A percentile compares a stretch with the other conserved stretches of the same genome.
These are phyloP conservation scores for Jasminum sambac DNA, from an alignment of 257 asterid species.

Conservation along the genomic window DNA sequence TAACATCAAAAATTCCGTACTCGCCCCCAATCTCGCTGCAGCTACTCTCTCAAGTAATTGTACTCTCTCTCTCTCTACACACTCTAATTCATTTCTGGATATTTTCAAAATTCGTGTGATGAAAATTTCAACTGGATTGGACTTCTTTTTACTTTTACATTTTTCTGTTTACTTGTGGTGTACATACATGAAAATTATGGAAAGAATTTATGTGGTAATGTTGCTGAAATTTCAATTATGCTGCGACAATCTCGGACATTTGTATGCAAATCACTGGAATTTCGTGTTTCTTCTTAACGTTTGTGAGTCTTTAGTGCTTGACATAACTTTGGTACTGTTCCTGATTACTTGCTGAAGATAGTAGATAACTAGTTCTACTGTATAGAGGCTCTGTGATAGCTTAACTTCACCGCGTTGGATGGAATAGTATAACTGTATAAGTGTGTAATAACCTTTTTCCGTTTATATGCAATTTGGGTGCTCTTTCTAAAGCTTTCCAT, in stretches of 20 bases:
- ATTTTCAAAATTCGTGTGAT: constrained; percentile 1
- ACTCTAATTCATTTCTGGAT: neutral
- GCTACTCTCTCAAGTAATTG: constrained; percentile 9
- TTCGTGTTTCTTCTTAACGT: neutral
- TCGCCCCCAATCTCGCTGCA: constrained; percentile 39
- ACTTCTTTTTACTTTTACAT: neutral
- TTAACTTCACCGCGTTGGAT: no score
- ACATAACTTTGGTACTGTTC: neutral
- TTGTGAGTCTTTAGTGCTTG: neutral
- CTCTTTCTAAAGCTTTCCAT: neutral
- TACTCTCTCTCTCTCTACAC: constrained; percentile 12
- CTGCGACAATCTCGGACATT: neutral
- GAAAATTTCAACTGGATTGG: constrained; percentile 3
- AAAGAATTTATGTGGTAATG: constrained; percentile 1
- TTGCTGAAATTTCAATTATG: neutral
- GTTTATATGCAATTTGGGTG: constrained; percentile 1
- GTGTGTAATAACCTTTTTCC: neutral
- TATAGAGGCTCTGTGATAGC: neutral
- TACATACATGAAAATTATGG: neutral
- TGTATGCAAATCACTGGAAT: neutral
- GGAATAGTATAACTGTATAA: no score
- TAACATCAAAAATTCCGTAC: constrained; percentile 24
- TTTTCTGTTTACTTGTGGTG: neutral
- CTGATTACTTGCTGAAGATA: neutral
- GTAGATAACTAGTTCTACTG: no score